Evolutionary conservation across 108 stramenopile genomes (phyloP).

Genomic region (Asterionellopsis glacialis): DNA sequence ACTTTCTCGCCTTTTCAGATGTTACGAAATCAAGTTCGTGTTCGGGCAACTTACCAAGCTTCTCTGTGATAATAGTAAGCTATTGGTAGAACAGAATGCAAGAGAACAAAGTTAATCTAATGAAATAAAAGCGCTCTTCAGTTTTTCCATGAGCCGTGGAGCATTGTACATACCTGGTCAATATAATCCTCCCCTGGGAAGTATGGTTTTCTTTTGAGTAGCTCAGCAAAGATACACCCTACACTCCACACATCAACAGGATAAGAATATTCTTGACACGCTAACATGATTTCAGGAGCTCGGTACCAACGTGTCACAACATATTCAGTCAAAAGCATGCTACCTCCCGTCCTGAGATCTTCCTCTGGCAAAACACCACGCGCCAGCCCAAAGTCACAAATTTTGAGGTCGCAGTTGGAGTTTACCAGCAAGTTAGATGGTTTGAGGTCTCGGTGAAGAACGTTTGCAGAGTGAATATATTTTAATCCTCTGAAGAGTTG

Average conservation of each 20-base stretch:
- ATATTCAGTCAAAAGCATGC: slow-evolving; percentile 88
- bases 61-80: slow-evolving; percentile 82
- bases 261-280: slow-evolving; percentile 97
- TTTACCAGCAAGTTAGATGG: slow-evolving; percentile 98
- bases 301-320: slow-evolving; percentile 99
- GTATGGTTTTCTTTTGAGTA: slow-evolving; percentile 90
- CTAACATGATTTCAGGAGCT: slow-evolving; percentile 99
- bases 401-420: slow-evolving; percentile 98
- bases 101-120: slow-evolving; percentile 1
- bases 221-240: slow-evolving; percentile 99
- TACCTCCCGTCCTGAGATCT: slow-evolving; percentile 43
- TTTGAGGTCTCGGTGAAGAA: slow-evolving; percentile 97
- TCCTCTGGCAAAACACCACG: slow-evolving; percentile 73
- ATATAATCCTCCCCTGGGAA: slow-evolving; percentile 99
- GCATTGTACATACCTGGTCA: slow-evolving; percentile 90
- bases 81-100: too few species aligned
- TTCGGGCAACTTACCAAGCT: slow-evolving; percentile 90
- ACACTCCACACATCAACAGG: slow-evolving; percentile 96
- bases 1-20: slow-evolving; percentile 87
- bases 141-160: background rate
- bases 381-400: slow-evolving; percentile 99
- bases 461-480: slow-evolving; percentile 99
- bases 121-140: too few species aligned
- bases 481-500: slow-evolving; percentile 95
- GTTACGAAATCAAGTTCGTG: slow-evolving; percentile 92